Percentiles rank a stretch among this genome's conserved stretches.
Conservation (phyloP, 2,329 filamentous ascomycete genomes). For the Didymosphaeria variabile region DNA sequence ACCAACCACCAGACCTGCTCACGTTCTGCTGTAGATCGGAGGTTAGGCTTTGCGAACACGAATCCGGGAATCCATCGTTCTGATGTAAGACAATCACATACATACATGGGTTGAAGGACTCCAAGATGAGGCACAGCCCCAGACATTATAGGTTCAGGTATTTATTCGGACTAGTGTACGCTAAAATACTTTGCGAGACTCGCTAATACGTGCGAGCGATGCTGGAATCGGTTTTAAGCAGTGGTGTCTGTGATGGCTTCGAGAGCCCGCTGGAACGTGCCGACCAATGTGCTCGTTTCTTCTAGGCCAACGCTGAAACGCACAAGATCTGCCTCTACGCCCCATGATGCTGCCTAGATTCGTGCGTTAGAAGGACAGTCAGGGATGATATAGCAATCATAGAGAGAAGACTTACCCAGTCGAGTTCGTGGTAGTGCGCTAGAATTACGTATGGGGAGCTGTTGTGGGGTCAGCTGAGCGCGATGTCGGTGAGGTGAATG, state of each 20-base stretch:
- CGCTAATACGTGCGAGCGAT: neutral
- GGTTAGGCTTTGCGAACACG: neutral
- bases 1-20: neutral
- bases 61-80: neutral
- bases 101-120: neutral
- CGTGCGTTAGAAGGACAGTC: conserved; percentile 19
- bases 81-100: neutral
- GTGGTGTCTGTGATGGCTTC: conserved; percentile 56
- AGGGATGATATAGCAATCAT: neutral
- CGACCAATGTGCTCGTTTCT: conserved; percentile 71
- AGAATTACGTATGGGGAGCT: conserved; percentile 89
- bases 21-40: neutral
- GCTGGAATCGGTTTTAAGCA: neutral
- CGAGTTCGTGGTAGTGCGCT: conserved; percentile 88
- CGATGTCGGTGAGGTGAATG: neutral
- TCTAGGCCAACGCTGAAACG: conserved; percentile 92
- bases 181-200: neutral
- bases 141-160: neutral
- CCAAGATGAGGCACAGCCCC: neutral
- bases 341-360: conserved; percentile 73
- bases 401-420: conserved; percentile 70
- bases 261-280: conserved; percentile 74
- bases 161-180: neutral
- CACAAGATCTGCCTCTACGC: conserved; percentile 81
- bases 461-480: conserved; percentile 12